Base-by-base conservation (phyloP, 2,329 filamentous ascomycete genomes). In the Clarireedia paspali region DNA sequence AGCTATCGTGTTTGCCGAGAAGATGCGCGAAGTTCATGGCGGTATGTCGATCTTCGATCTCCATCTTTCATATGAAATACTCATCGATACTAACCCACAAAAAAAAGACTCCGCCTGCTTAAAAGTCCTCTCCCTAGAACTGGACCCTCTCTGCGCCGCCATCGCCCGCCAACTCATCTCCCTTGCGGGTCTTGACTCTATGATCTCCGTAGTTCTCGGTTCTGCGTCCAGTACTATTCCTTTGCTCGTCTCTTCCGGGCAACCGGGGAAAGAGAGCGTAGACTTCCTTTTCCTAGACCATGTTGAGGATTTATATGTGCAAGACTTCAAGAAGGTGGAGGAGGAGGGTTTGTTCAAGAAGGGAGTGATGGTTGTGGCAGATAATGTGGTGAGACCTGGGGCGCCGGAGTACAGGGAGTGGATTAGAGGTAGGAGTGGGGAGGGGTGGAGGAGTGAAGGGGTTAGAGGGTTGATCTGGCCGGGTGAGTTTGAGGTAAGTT, bases 251-350 rank as follows among this genome's bases (percentile, higher is more conserved):
- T 20, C 20, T 20, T 20, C 20, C 2, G 20, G 20, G 64, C 72
- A 1, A 4, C 68, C 91, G 24, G 42, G n/a, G 1, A 70, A 74
- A 24, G n/a, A 23, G 10, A 75, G 78, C 47, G 81, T 91, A 58
- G 87, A 90, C 63, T 71, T 91, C 40, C 74, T 91, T 70, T 91
- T 92, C 69, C 72, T 92, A 34, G 88, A 91, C 64, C 88, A 92
- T 70, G 84, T 84, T 70, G 90, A 91, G 70, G 84, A 85, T 0
- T 79, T 84, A 0, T 91, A 91, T 68, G 79, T 79, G 1, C 76
- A 79, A 0, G 88, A 92, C 64, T 71, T 91, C 59, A 89, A 89
- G 71, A 76, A 89, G 0, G 87, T 84, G 66, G 87, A 91, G 71
- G 77, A 87, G 42, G 73, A 90, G 6, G 78, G 77, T 17, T 12